Base-by-base conservation (phyloP, 768 basidiomycete genomes). In the Hebeloma cylindrosporum region DNA sequence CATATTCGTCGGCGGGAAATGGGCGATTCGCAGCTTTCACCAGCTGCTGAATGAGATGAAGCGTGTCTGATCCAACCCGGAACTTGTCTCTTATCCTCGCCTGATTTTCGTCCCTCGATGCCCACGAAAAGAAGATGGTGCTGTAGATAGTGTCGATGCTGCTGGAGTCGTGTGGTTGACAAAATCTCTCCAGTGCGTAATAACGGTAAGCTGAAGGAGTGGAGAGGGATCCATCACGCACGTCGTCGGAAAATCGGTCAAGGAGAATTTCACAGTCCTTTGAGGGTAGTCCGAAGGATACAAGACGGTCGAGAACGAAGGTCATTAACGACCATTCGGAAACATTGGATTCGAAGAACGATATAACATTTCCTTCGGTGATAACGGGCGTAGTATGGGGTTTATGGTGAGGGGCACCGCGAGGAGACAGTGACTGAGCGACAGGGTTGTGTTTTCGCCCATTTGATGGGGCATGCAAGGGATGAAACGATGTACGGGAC, bases 91-190 rank as follows among this genome's bases (percentile, higher is more conserved):
- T 34, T 2, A 53, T 20, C 3, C 36, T 42, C 8, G 16, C 33
- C 30, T 27, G 38, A 28, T 46, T 49, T 27, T 26, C 54, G 41
- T 13, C 46, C 43, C 43, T 60, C 48, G 44, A 51, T 16, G 54
- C 47, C 84, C 83, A 86, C 25, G 67, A 59, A 54, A 74, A 82
- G 50, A 86, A 73, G 18, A 79, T 66, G 20, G 70, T 73, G 34
- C 74, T 77, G 45, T 73, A 70, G n/a, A 75, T 68, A 47, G 67
- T 59, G 48, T 82, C 79, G n/a, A 72, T 52, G 14, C 63, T 57
- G 7, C 14, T 43, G 8, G 47, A 31, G 8, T 52, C 44, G 20
- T 70, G 60, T 4, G 65, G 42, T 20, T 71, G 58, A 0, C 61
- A 53, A 47, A 83, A 74, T n/a, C 77, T 71, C 13, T 56, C 47